Evolutionary conservation across 2,329 filamentous ascomycete genomes (phyloP).

Genomic region (Aspergillus uvarum): DNA sequence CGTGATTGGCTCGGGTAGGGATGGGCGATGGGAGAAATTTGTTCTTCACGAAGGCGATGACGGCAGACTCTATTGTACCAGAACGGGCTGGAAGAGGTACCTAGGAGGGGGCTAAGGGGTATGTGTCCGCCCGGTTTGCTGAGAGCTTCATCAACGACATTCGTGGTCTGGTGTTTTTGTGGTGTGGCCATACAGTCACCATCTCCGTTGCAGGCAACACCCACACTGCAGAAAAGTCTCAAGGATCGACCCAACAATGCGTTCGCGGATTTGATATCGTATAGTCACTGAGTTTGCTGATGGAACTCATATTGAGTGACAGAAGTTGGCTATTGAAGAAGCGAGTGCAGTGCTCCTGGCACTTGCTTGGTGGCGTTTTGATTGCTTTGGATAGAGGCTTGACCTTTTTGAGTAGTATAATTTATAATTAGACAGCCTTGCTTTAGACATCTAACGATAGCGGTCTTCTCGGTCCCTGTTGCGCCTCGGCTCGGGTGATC

Average conservation of each 20-base stretch:
- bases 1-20: slow-evolving; percentile 74
- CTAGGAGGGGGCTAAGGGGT: slow-evolving; percentile 47
- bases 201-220: background rate
- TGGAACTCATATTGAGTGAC: background rate
- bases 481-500: slow-evolving; percentile 29
- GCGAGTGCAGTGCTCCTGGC: background rate
- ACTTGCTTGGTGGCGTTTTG: slow-evolving; percentile 1
- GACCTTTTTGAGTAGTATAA: slow-evolving; percentile 2
- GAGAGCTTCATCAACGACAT: background rate
- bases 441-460: slow-evolving; percentile 25
- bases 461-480: slow-evolving; percentile 34
- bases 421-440: slow-evolving; percentile 4
- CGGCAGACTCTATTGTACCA: slow-evolving; percentile 64
- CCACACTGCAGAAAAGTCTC: background rate
- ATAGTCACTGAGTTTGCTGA: background rate
- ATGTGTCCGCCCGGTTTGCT: background rate
- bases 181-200: background rate
- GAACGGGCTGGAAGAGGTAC: slow-evolving; percentile 83
- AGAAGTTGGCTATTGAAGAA: background rate
- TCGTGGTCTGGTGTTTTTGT: background rate
- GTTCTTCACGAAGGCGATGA: slow-evolving; percentile 66
- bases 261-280: background rate
- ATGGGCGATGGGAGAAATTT: slow-evolving; percentile 88
- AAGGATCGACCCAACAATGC: background rate
- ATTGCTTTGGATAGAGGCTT: background rate